Evolutionary conservation across 441 rosid genomes (phyloP).

Genomic region (Brassica hybrid): DNA sequence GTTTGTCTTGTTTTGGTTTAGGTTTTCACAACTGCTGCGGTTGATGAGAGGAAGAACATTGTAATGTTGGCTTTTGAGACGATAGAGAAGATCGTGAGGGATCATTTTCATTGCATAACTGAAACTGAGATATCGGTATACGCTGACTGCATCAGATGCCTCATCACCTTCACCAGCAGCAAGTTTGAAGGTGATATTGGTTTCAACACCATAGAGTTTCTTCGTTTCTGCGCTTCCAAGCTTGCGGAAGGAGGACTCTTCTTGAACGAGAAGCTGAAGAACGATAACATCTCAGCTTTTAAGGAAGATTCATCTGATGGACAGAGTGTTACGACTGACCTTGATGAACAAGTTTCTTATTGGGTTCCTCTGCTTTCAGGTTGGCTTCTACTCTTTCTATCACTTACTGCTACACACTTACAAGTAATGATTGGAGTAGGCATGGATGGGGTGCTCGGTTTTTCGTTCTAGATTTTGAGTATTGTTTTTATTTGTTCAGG

Average conservation of each 20-base stretch:
- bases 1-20: conserved; percentile 38
- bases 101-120: conserved; percentile 88
- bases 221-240: conserved; percentile 92
- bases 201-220: conserved; percentile 98
- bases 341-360: conserved; percentile 86
- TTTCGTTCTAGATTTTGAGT: neutral
- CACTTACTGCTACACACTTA: neutral
- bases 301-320: conserved; percentile 51
- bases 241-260: conserved; percentile 93
- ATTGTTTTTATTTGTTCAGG: conserved; percentile 55
- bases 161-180: conserved; percentile 88
- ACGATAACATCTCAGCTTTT: conserved; percentile 47
- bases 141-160: conserved; percentile 93
- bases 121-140: conserved; percentile 91
- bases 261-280: conserved; percentile 57
- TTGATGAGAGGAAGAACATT: conserved; percentile 88
- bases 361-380: conserved; percentile 98
- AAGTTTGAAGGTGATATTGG: conserved; percentile 93
- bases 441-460: neutral
- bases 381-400: conserved; percentile 31
- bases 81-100: conserved; percentile 94
- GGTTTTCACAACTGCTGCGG: conserved; percentile 95
- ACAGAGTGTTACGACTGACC: conserved; percentile 43
- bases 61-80: conserved; percentile 94
- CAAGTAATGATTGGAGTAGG: neutral